Percentiles rank a stretch among this genome's conserved stretches.
Evolutionary conservation across 495 filamentous ascomycete genomes (phyloP).

Genomic region (Podospora pseudopauciseta): DNA sequence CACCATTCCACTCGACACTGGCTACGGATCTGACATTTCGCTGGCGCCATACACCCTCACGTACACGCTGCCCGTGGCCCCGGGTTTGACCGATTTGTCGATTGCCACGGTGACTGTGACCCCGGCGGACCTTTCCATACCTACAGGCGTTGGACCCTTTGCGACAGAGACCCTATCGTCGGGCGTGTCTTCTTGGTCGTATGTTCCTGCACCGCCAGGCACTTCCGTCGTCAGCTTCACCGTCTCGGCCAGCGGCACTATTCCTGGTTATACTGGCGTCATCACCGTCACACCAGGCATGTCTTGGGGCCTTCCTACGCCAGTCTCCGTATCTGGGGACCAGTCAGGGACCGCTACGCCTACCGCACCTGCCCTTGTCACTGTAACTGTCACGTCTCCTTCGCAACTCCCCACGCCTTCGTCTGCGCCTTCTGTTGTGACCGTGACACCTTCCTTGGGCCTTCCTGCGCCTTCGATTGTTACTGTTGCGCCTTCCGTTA

Average conservation of each 20-base stretch:
- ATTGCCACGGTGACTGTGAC: background rate
- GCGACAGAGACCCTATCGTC: background rate
- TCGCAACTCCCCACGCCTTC: background rate
- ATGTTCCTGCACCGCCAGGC: background rate
- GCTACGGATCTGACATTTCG: background rate
- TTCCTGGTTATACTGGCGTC: constrained; percentile 1
- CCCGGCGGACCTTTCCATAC: background rate
- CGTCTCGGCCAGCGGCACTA: background rate
- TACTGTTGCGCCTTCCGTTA: background rate
- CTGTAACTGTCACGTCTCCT: background rate
- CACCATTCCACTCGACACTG: background rate
- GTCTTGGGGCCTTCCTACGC: background rate
- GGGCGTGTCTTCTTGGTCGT: background rate
- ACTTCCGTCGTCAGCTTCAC: background rate
- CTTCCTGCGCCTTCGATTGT: background rate
- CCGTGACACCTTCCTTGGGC: background rate
- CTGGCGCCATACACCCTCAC: background rate
- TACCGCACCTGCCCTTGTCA: background rate
- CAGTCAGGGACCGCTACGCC: background rate
- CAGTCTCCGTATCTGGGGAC: background rate
- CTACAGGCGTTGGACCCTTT: background rate
- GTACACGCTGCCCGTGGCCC: background rate
- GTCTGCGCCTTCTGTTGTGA: background rate
- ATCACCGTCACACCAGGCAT: constrained; percentile 1
- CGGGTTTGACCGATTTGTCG: background rate